Percentiles rank a stretch among this genome's conserved stretches.
Evolutionary conservation across 1,284 basidiomycete species (phyloP).

Genomic region (Phellinidium pouzarii): DNA sequence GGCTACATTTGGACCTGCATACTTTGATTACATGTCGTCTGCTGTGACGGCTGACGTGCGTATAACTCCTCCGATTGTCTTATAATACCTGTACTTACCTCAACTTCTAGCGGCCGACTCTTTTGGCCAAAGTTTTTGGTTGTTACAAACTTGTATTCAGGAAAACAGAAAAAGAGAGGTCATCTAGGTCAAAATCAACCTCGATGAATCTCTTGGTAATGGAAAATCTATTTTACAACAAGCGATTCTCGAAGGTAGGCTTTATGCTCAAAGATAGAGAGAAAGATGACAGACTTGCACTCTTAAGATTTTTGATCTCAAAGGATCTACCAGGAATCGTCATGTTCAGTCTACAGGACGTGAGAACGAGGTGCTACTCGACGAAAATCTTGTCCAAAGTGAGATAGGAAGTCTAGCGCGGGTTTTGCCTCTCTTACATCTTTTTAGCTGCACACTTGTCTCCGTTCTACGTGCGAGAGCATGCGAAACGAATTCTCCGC

Average conservation of each 20-base stretch:
- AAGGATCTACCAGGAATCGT: conserved; percentile 88
- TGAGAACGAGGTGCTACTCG: conserved; percentile 88
- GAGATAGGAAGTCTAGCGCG: conserved; percentile 23
- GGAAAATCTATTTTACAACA: conserved; percentile 96
- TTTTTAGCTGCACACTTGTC: conserved; percentile 55
- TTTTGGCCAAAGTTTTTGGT: conserved; percentile 96
- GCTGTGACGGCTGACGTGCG: conserved; percentile 73
- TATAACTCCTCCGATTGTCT: conserved; percentile 12
- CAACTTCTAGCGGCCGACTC: conserved; percentile 72
- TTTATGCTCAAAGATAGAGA: neutral
- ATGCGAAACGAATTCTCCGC: conserved; percentile 88
- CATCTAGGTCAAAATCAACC: conserved; percentile 68
- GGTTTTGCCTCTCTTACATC: neutral
- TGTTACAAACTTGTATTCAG: conserved; percentile 94
- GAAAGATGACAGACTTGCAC: conserved; percentile 1
- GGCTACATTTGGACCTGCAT: conserved; percentile 95
- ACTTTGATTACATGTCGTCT: conserved; percentile 95
- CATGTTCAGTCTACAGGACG: conserved; percentile 88
- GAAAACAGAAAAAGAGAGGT: conserved; percentile 67
- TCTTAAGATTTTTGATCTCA: conserved; percentile 85
- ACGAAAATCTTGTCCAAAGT: conserved; percentile 89
- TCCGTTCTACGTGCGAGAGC: conserved; percentile 93
- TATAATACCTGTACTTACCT: conserved; percentile 23
- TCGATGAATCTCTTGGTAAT: conserved; percentile 96
- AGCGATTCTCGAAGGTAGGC: conserved; percentile 75